phyloP scores from a whole-genome alignment of 2,329 filamentous ascomycete genomes.

The Fusarium oligoseptatum region DNA sequence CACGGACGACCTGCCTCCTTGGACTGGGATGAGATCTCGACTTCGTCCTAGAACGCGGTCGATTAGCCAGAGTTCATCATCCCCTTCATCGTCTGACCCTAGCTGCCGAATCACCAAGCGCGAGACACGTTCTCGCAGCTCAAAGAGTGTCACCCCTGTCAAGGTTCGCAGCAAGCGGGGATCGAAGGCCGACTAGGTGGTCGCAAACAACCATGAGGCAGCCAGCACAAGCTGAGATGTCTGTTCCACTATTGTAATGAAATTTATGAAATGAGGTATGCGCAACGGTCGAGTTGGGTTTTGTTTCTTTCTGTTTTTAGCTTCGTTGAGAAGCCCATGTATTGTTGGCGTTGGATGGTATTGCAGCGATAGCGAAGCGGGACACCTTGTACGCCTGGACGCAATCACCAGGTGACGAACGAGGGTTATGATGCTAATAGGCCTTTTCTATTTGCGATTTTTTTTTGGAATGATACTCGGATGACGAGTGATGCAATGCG shows the following conservation, averaged over 20 bases:
- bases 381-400: constrained; percentile 28
- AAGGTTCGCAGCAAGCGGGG: constrained; percentile 36
- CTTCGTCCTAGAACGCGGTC: constrained; percentile 11
- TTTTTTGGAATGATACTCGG: constrained; percentile 5
- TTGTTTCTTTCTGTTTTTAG: constrained; percentile 8
- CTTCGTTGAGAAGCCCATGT: constrained; percentile 17
- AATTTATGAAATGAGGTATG: constrained; percentile 42
- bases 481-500: constrained; percentile 22
- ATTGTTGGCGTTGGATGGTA: constrained; percentile 45
- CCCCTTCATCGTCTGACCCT: constrained; percentile 7
- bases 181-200: background rate
- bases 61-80: background rate
- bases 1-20: constrained; percentile 15
- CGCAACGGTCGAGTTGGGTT: constrained; percentile 28
- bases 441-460: background rate
- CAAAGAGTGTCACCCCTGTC: constrained; percentile 19
- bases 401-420: constrained; percentile 17
- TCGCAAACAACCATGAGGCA: background rate
- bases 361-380: constrained; percentile 15
- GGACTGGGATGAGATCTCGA: constrained; percentile 23
- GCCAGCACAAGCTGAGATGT: constrained; percentile 23
- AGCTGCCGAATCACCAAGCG: constrained; percentile 18
- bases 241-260: constrained; percentile 39
- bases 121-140: constrained; percentile 10
- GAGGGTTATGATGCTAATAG: constrained; percentile 14